These are phyloP conservation scores for Lipomyces japonicus DNA, from an alignment of 805 yeast genomes.

Conservation along the genomic window DNA sequence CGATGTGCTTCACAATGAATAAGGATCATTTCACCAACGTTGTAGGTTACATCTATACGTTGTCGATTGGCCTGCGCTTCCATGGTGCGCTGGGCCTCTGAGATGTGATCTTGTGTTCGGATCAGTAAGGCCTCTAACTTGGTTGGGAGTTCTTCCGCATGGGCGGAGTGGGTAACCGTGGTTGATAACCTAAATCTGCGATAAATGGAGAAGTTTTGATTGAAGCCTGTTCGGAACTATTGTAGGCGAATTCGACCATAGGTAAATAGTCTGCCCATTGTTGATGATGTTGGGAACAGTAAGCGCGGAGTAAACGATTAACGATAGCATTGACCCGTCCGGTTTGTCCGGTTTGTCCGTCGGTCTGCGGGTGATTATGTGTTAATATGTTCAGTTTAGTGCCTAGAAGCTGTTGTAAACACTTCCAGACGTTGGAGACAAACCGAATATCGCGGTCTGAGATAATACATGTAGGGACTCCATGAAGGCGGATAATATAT, in stretches of 20 bases:
- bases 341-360: neutral
- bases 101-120: neutral
- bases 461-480: slow-evolving; percentile 15
- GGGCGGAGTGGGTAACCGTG: neutral
- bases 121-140: neutral
- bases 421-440: slow-evolving; percentile 22
- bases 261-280: slow-evolving; percentile 1
- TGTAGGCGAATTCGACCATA: slow-evolving; percentile 9
- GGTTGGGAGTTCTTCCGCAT: neutral
- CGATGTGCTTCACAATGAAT: slow-evolving; percentile 3
- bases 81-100: neutral
- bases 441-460: slow-evolving; percentile 28
- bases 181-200: slow-evolving; percentile 4
- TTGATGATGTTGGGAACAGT: neutral
- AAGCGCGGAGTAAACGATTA: neutral
- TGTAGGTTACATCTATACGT: neutral
- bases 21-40: neutral
- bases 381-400: slow-evolving; percentile 2
- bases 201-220: slow-evolving; percentile 3
- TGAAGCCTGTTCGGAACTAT: neutral
- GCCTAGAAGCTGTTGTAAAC: slow-evolving; percentile 8
- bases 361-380: neutral
- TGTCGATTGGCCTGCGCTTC: slow-evolving; percentile 2
- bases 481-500: slow-evolving; percentile 24
- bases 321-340: neutral